These are phyloP conservation scores for Solanum chmielewskii DNA, from an alignment of 257 asterid species.

Conservation along the genomic window DNA sequence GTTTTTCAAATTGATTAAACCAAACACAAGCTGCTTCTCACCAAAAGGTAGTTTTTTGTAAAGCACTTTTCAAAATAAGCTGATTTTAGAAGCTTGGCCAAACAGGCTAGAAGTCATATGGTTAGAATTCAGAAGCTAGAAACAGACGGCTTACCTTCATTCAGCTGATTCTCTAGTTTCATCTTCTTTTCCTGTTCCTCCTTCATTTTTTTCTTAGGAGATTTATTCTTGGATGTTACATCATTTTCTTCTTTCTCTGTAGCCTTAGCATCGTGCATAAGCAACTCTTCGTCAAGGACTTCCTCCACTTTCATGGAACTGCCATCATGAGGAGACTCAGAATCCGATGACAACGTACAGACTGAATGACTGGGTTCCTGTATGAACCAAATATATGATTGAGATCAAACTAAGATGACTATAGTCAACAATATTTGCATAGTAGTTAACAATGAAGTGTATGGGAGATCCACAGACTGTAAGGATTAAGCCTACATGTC, in stretches of 20 bases:
- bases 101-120: not conserved
- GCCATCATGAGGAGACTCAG: constrained; percentile 47
- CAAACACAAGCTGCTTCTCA: not conserved
- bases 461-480: not conserved
- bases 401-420: not conserved
- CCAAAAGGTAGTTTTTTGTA: not conserved
- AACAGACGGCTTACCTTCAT: constrained; percentile 27
- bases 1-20: not conserved
- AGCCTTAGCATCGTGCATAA: constrained; percentile 8
- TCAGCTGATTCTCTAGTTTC: constrained; percentile 4
- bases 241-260: not conserved
- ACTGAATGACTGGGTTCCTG: constrained; percentile 36
- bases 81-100: not conserved
- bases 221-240: constrained; percentile 6
- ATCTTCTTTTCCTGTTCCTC: constrained; percentile 18
- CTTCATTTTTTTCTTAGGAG: constrained; percentile 27
- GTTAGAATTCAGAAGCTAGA: not conserved
- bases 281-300: constrained; percentile 8
- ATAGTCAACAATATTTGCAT: not conserved
- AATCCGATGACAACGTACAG: constrained; percentile 62
- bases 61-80: not conserved
- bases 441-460: not conserved
- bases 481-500: not conserved
- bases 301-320: constrained; percentile 15
- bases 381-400: not conserved